Evolutionary conservation across 495 filamentous ascomycete species (phyloP), one percentile per base, ranked within the genome.

Genomic region (Lichenothelia convexa): DNA sequence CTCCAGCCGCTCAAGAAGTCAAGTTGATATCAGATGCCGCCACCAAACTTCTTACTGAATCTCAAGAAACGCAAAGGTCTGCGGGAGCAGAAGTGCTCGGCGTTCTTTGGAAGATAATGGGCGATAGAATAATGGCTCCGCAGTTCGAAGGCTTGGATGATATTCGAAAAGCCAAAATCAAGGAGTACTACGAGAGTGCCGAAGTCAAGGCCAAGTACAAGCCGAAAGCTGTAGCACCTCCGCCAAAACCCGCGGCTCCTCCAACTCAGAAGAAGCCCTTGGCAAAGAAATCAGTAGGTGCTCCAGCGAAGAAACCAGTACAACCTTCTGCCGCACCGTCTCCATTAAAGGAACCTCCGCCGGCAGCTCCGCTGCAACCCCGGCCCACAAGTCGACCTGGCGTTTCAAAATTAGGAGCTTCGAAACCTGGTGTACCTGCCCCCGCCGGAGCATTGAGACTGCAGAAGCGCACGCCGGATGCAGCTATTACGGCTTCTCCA

Each of bases 51-150:
- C 67, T 95, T 1, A 75, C 86, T 0, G 91, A 99, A 44, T 81
- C 81, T 1, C 80, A 68, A 36, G 87, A 91, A 48, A 80, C 65
- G 8, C 71, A 86, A 29, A 70, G 91, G 52, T 77, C 82, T 24
- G 81, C 81, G 30, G 89, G 82, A 49, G 85, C 86, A 9, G 91
- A 99, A 49, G 71, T 84, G 22, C 62, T 99, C 13, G 91, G 91
- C 42, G 93, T 85, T 0, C 55, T 99, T 44, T 94, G 94, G 89
- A 95, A 94, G 65, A 95, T 99, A 32, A 78, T 94, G 63, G 87
- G 91, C 30, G 91, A 99, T 50, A 70, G 89, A 27, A 78, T 77
- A n/a, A 99, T 95, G 89, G 80, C 77, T 30, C 80, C 83, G 5
- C 83, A 91, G 51, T 59, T 99, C n/a, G 86, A 95, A 43, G 84